These are phyloP conservation scores for Skeletonema marinoi DNA, from an alignment of 108 stramenopile genomes.

Conservation along the genomic window DNA sequence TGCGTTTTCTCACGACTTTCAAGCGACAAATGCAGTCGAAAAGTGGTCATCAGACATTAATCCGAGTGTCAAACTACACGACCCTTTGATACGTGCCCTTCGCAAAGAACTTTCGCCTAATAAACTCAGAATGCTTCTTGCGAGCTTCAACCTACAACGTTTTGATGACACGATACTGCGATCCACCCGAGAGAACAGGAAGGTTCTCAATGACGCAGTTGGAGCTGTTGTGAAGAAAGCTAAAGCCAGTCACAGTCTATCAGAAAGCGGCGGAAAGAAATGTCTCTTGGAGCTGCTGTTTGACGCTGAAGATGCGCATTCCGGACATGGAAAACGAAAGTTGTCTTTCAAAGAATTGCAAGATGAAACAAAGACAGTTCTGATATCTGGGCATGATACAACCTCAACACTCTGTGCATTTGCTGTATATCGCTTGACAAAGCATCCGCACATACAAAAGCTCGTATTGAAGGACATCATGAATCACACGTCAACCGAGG, in stretches of 20 bases:
- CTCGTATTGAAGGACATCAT: conserved; percentile 56
- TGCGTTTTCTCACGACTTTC: conserved; percentile 65
- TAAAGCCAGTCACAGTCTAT: background rate
- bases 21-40: conserved; percentile 46
- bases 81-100: conserved; percentile 43
- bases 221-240: conserved; percentile 53
- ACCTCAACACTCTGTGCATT: conserved; percentile 64
- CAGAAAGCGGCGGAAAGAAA: conserved; percentile 1
- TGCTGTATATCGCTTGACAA: conserved; percentile 57
- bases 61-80: conserved; percentile 14
- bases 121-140: conserved; percentile 21
- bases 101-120: conserved; percentile 23
- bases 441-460: conserved; percentile 53
- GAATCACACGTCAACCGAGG: conserved; percentile 21
- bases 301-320: conserved; percentile 40
- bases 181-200: background rate
- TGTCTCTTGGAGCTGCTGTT: conserved; percentile 58
- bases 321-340: conserved; percentile 14
- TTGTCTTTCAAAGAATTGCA: conserved; percentile 50
- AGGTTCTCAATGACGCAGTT: conserved; percentile 32
- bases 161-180: conserved; percentile 41
- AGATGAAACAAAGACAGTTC: conserved; percentile 70
- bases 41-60: conserved; percentile 43
- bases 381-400: conserved; percentile 74
- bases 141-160: conserved; percentile 12